phyloP scores from a whole-genome alignment of 257 asterid species.

The Przewalskia tangutica region DNA sequence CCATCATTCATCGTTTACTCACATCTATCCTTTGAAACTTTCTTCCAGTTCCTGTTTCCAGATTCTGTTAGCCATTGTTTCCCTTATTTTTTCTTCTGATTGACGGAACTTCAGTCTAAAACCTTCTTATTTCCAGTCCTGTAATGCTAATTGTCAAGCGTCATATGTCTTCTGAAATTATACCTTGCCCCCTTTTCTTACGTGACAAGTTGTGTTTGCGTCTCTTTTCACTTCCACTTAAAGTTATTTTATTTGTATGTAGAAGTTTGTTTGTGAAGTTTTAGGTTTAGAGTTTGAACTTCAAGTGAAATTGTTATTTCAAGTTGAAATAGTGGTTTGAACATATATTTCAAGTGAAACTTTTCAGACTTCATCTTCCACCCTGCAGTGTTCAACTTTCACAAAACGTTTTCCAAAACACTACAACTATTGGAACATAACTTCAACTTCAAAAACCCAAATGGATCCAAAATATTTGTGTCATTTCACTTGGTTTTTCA shows the following conservation, averaged over 20 bases:
- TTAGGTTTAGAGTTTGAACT: neutral
- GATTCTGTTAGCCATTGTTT: neutral
- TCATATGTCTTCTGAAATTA: neutral
- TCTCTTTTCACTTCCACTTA: neutral
- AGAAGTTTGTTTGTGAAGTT: neutral
- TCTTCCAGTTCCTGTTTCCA: neutral
- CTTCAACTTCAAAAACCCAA: neutral
- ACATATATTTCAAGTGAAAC: neutral
- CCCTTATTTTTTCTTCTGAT: neutral
- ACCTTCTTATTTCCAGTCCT: neutral
- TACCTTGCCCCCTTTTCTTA: neutral
- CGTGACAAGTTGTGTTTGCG: neutral
- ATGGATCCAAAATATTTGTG: neutral
- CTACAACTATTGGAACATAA: neutral
- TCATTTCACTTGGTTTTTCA: neutral
- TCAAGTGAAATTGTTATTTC: neutral
- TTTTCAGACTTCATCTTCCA: neutral
- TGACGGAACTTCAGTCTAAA: neutral
- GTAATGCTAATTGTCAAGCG: neutral
- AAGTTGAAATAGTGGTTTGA: neutral
- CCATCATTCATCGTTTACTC: conserved; percentile 3
- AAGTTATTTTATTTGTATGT: neutral
- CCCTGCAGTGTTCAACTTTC: neutral
- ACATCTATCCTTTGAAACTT: neutral
- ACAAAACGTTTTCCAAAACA: neutral